A percentile compares a stretch with the other conserved stretches of the same genome.
Evolutionary conservation across 371 early-diverging fungal species (phyloP).

Genomic region (Syncephalastrum contaminatum): DNA sequence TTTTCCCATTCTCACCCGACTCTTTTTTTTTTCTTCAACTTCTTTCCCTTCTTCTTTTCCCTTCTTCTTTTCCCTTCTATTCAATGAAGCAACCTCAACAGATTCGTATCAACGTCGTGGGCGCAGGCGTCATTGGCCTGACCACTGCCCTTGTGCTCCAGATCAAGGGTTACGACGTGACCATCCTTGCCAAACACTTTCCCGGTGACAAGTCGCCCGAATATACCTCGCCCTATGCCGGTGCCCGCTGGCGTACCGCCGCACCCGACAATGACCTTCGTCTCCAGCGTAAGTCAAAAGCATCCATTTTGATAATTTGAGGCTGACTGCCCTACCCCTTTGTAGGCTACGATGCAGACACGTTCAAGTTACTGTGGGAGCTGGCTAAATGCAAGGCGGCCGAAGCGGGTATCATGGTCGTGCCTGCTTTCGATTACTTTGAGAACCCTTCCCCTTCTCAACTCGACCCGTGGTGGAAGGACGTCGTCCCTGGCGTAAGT

Average conservation of each 20-base stretch:
- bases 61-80: constrained; percentile 1
- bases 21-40: too few relatives aligned
- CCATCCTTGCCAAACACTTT: constrained; percentile 56
- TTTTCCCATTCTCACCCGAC: background rate
- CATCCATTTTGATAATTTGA: too few relatives aligned
- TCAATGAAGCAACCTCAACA: constrained; percentile 10
- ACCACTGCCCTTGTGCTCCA: constrained; percentile 56
- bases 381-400: constrained; percentile 24
- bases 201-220: constrained; percentile 47
- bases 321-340: background rate
- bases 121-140: constrained; percentile 72
- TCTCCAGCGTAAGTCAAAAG: constrained; percentile 32
- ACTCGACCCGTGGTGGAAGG: constrained; percentile 53
- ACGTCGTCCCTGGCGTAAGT: constrained; percentile 49
- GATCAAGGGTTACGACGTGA: constrained; percentile 55
- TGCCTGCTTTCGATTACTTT: constrained; percentile 35
- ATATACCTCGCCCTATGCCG: constrained; percentile 68
- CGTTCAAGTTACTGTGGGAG: constrained; percentile 33
- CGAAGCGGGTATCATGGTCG: constrained; percentile 33
- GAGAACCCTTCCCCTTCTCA: constrained; percentile 33
- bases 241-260: constrained; percentile 71
- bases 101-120: constrained; percentile 50
- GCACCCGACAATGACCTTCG: constrained; percentile 52
- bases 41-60: background rate
- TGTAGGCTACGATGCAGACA: constrained; percentile 27